A percentile compares a stretch with the other conserved stretches of the same genome.
phyloP scores from a whole-genome alignment of 331 rosid species.

The Phaseolus coccineus region DNA sequence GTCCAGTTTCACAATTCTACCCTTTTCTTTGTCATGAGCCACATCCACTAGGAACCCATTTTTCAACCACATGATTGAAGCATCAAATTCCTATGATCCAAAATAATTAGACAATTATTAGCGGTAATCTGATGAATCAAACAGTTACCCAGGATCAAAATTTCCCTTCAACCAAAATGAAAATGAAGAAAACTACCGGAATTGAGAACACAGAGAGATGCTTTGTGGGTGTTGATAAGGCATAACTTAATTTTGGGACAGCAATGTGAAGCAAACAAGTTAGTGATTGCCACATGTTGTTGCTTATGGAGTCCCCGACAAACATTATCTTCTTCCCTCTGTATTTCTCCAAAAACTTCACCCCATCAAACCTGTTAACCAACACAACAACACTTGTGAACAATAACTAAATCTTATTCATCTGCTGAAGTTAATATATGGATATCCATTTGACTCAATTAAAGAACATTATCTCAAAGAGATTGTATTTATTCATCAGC shows the following conservation, averaged over 20 bases:
- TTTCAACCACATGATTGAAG: slow-evolving; percentile 62
- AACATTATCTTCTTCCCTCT: slow-evolving; percentile 72
- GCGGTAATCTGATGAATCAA: slow-evolving; percentile 6
- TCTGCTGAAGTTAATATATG: no score
- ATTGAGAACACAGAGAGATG: slow-evolving; percentile 50
- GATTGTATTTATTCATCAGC: not conserved
- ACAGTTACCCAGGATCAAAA: not conserved
- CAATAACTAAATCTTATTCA: not conserved
- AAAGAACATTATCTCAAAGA: not conserved
- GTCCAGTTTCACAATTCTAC: slow-evolving; percentile 67
- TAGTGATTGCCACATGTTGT: slow-evolving; percentile 86
- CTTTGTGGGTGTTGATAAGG: slow-evolving; percentile 31
- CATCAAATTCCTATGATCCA: slow-evolving; percentile 57
- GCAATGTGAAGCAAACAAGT: slow-evolving; percentile 71
- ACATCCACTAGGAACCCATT: slow-evolving; percentile 78
- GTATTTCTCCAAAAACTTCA: slow-evolving; percentile 61
- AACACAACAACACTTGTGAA: slow-evolving; percentile 7
- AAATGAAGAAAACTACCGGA: slow-evolving; percentile 47
- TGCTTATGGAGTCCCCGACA: slow-evolving; percentile 80
- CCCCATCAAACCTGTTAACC: slow-evolving; percentile 65
- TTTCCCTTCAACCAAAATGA: not conserved
- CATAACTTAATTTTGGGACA: slow-evolving; percentile 57
- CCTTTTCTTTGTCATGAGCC: slow-evolving; percentile 44
- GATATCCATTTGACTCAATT: not conserved
- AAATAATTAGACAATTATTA: not conserved